Base-by-base conservation (phyloP, 305 asterid genomes). In the Petunia hybrid region DNA sequence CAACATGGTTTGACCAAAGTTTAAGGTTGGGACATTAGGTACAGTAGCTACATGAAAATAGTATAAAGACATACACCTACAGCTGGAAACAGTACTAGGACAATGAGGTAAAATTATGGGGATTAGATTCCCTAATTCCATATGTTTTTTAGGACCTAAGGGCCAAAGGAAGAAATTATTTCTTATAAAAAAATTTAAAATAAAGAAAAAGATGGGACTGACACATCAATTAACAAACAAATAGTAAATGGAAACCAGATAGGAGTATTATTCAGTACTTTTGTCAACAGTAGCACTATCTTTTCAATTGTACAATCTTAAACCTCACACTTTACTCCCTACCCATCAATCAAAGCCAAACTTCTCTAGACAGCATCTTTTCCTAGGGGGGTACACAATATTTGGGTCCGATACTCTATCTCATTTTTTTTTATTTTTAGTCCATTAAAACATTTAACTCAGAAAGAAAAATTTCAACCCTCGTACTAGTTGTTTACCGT, bases 81-180 rank as follows among this genome's bases (percentile, higher is more conserved):
- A 88, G 90, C 91, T 88, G 91, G 93, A 88, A 80, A 82, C 83
- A n/a, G 87, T 86, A 85, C 81, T 79, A 90, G 83, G 87, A 87
- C 88, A 88, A 83, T 85, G 83, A 83, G 85, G 89, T 87, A 83
- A 90, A 87, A 83, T 86, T 76, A 80, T 79, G 87, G 78, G 63
- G 63, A 85, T 73, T 78, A 84, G 87, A 89, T 88, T 88, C 91
- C 91, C 86, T 84, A 86, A 85, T 81, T 81, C 82, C 70, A 74
- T 80, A 66, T 83, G 80, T 78, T 82, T 63, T 71, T 60, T 71
- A 61, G 81, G 80, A 45, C 68, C 84, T 57, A 80, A 69, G 82
- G 56, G 31, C 61, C 57, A 62, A 77, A 43, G 70, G 42, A 35
- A 36, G 45, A 14, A 39, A 73, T 48, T 69, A 73, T 35, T 53